These are phyloP conservation scores for Russula olivacea DNA, from an alignment of 768 basidiomycete genomes.

Conservation along the genomic window DNA sequence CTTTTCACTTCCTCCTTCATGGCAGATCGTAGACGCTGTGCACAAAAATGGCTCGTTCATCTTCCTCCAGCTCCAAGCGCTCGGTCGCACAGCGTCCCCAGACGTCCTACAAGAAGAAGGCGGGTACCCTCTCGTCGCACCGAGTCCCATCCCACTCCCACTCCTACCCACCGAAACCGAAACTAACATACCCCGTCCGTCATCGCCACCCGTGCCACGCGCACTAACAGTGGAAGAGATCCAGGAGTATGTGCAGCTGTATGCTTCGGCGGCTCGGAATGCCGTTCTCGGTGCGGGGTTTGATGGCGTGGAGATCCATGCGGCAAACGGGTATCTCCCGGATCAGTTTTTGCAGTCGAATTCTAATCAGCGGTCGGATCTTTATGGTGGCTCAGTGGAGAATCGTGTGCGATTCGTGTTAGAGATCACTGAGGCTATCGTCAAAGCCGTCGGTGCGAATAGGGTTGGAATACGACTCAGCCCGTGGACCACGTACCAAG, in stretches of 20 bases:
- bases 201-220: not conserved
- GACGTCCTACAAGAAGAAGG: not conserved
- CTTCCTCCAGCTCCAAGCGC: slow-evolving; percentile 36
- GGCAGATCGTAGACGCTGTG: slow-evolving; percentile 27
- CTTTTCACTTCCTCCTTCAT: not conserved
- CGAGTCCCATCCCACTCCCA: not conserved
- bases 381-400: slow-evolving; percentile 43
- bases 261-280: slow-evolving; percentile 35
- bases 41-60: slow-evolving; percentile 35
- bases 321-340: slow-evolving; percentile 31
- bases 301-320: slow-evolving; percentile 32
- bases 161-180: not conserved
- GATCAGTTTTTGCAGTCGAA: slow-evolving; percentile 37
- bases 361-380: slow-evolving; percentile 39
- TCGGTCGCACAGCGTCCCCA: slow-evolving; percentile 31
- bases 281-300: slow-evolving; percentile 33
- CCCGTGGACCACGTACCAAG: slow-evolving; percentile 26
- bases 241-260: slow-evolving; percentile 28
- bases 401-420: slow-evolving; percentile 40
- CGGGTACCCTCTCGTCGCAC: slow-evolving; percentile 1
- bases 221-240: slow-evolving; percentile 29
- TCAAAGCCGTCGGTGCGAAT: slow-evolving; percentile 34
- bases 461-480: slow-evolving; percentile 35
- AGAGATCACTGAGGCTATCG: slow-evolving; percentile 35
- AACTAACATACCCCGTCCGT: not conserved